A percentile compares a stretch with the other conserved stretches of the same genome.
Conservation (phyloP, 345 rosid genomes). For the Anastatica hierochuntica region DNA sequence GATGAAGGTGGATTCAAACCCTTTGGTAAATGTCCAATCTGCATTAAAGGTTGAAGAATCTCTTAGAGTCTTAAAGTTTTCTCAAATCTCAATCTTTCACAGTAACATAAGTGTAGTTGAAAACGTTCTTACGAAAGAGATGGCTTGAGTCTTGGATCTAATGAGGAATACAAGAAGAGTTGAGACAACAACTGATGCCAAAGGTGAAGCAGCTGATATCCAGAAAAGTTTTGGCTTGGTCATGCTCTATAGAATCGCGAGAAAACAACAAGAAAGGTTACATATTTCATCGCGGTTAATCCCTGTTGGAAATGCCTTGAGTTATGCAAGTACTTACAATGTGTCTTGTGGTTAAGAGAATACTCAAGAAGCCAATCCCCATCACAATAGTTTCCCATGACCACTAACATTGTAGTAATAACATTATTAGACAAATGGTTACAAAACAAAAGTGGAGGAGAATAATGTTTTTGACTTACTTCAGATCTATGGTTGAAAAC, state of each 20-base stretch:
- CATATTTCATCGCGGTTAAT: neutral
- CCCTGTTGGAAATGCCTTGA: neutral
- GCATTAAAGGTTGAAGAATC: neutral
- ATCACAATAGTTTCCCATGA: conserved; percentile 73
- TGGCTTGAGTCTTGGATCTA: conserved; percentile 50
- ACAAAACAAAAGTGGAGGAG: neutral
- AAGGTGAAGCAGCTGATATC: conserved; percentile 92
- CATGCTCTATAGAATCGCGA: conserved; percentile 42
- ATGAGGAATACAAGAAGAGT: conserved; percentile 57
- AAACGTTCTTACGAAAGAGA: conserved; percentile 54
- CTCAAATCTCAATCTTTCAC: too few relatives aligned
- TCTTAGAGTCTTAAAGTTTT: conserved; percentile 9
- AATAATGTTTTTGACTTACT: conserved; percentile 30
- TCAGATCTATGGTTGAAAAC: conserved; percentile 46
- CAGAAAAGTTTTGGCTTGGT: conserved; percentile 86
- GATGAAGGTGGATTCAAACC: conserved; percentile 93
- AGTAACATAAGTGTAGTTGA: neutral
- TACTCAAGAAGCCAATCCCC: conserved; percentile 58
- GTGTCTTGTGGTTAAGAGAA: conserved; percentile 70
- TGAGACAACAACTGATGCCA: conserved; percentile 69
- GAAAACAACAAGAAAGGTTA: neutral
- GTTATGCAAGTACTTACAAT: conserved; percentile 44
- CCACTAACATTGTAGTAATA: conserved; percentile 50
- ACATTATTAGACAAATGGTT: conserved; percentile 1
- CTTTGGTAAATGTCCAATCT: conserved; percentile 90